phyloP scores from a whole-genome alignment of 2,329 filamentous ascomycete genomes.

The Keithomyces neogunnii region DNA sequence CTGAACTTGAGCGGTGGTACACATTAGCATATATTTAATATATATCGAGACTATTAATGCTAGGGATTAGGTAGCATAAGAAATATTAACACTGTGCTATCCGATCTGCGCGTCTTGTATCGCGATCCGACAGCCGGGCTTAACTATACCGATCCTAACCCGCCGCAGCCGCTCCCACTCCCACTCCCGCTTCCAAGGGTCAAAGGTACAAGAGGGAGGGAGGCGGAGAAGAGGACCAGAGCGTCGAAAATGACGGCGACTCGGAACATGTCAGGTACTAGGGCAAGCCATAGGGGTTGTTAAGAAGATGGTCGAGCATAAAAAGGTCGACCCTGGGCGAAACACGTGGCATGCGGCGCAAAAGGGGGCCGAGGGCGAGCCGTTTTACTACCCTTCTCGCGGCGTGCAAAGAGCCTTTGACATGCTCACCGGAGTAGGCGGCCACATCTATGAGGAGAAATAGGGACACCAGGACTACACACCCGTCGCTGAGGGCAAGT shows the following conservation, averaged over 20 bases:
- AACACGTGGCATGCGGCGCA: slow-evolving; percentile 47
- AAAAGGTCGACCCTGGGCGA: slow-evolving; percentile 29
- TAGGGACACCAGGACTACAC: slow-evolving; percentile 39
- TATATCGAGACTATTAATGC: no score
- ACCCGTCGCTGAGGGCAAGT: slow-evolving; percentile 23
- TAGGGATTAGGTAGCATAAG: no score
- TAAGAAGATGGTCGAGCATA: slow-evolving; percentile 32
- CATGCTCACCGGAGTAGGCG: slow-evolving; percentile 36
- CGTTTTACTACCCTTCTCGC: slow-evolving; percentile 39
- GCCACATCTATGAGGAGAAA: slow-evolving; percentile 31
- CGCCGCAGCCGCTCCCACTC: background rate
- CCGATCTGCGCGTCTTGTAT: no score
- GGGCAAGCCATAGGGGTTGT: slow-evolving; percentile 13
- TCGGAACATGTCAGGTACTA: slow-evolving; percentile 10
- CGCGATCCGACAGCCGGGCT: background rate
- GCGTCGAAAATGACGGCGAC: background rate
- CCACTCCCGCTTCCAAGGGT: no score
- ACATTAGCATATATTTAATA: no score
- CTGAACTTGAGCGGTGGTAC: no score
- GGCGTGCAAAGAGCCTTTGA: slow-evolving; percentile 36
- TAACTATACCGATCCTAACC: background rate
- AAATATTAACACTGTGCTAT: no score
- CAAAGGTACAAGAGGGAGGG: background rate
- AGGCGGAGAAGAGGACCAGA: background rate
- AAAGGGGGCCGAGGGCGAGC: slow-evolving; percentile 41